Evolutionary conservation across 176 grass and related monocot species (phyloP).

Genomic region (Oryza brachyantha): DNA sequence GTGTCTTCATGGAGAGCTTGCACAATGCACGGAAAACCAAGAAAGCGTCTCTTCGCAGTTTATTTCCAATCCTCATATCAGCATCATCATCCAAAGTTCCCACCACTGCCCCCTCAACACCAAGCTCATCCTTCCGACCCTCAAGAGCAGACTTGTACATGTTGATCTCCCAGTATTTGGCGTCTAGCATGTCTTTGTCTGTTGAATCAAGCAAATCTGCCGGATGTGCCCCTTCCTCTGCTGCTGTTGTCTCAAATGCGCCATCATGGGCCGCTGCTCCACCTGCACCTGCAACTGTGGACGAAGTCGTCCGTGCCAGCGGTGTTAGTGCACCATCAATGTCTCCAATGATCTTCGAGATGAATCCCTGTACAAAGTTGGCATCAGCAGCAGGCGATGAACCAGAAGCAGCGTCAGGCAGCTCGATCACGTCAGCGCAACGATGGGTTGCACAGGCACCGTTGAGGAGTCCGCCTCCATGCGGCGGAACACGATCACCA

Average conservation of each 20-base stretch:
- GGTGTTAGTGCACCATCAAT: conserved; percentile 82
- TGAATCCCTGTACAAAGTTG: conserved; percentile 89
- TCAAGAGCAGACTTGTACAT: conserved; percentile 98
- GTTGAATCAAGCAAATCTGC: conserved; percentile 93
- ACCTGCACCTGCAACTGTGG: conserved; percentile 26
- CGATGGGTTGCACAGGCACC: conserved; percentile 86
- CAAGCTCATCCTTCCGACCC: conserved; percentile 90
- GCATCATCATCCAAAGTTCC: conserved; percentile 75
- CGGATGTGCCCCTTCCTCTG: conserved; percentile 71
- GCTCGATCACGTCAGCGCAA: conserved; percentile 92
- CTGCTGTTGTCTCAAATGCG: conserved; percentile 75
- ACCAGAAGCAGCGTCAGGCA: conserved; percentile 51
- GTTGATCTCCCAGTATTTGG: conserved; percentile 98
- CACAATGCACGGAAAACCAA: conserved; percentile 92
- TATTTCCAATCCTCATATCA: conserved; percentile 93
- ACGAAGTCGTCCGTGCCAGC: conserved; percentile 45
- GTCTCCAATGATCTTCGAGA: conserved; percentile 89
- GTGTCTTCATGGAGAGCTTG: conserved; percentile 99
- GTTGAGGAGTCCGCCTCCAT: conserved; percentile 98
- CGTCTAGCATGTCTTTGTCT: conserved; percentile 98
- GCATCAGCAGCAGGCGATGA: conserved; percentile 52
- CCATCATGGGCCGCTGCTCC: conserved; percentile 62
- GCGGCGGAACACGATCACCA: conserved; percentile 91
- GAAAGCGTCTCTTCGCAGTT: conserved; percentile 87
- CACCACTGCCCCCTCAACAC: conserved; percentile 58